Base-by-base conservation (phyloP, 371 early-diverging fungal species). In the Aphelidium insulamus region DNA sequence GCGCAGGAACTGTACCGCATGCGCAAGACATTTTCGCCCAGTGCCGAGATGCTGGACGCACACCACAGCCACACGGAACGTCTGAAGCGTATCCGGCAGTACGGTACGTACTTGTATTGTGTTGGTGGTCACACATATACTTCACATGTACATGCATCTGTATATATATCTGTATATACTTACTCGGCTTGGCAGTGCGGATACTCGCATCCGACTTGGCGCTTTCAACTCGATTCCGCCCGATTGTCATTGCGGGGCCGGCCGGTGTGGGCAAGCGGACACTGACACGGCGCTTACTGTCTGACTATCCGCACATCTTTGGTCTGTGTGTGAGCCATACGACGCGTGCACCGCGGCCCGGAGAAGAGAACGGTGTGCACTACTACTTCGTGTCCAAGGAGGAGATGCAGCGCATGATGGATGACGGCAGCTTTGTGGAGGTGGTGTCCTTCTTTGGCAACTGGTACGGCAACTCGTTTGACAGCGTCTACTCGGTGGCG, bases 391-490 rank as follows among this genome's bases (percentile, higher is more conserved):
- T 59, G 6, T 30, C 38, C 10, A 37, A 33, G 21, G 39, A 49
- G 21, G 47, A 53, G 23, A 57, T 62, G 38, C 22, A 29, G 20
- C 17, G 34, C 18, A 11, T 38, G 21, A 44, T 46, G 23, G 14
- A 29, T 2, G 30, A 43, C 3, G 44, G 46, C 27, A 37, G 51
- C 18, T 46, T 62, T 21, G 19, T 49, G 12, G 57, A 57, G 39
- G 44, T 48, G 37, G 43, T 48, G 5, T 22, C 35, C 26, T 53
- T 49, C 36, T 46, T 46, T 23, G 53, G 44, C 5, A 58, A 69
- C 45, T 42, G 53, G 49, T 76, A 76, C 44, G 77, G 73, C 26
- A 69, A 65, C 18, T 40, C 49, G 11, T 37, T 50, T 28, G 46
- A 47, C 8, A 47, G 48, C 0, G 45, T 62, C 31, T 53, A 59